These are phyloP conservation scores for Hypocreales sp. DNA, from an alignment of 2,329 filamentous ascomycete genomes.

Conservation along the genomic window DNA sequence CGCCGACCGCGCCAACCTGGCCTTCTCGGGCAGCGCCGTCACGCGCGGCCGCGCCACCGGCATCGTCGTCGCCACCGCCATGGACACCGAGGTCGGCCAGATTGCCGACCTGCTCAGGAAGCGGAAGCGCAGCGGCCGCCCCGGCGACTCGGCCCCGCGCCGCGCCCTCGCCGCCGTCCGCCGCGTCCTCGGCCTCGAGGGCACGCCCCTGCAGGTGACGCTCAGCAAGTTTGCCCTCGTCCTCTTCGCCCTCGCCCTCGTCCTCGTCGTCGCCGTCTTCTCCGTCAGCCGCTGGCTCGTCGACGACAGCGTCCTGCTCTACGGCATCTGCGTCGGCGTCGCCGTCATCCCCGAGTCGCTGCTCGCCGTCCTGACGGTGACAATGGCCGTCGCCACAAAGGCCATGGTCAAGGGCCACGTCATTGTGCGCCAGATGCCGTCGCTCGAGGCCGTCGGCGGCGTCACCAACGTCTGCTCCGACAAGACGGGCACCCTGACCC, in stretches of 20 bases:
- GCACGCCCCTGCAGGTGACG: conserved; percentile 73
- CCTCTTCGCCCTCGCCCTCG: conserved; percentile 56
- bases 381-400: conserved; percentile 51
- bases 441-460: conserved; percentile 50
- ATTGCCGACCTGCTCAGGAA: conserved; percentile 56
- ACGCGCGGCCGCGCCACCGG: conserved; percentile 55
- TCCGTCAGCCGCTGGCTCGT: conserved; percentile 38
- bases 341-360: conserved; percentile 52
- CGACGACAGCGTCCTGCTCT: conserved; percentile 41
- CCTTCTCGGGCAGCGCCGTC: conserved; percentile 57
- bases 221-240: conserved; percentile 73
- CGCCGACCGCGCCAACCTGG: conserved; percentile 56
- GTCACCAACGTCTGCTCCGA: conserved; percentile 59
- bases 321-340: conserved; percentile 45
- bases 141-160: conserved; percentile 22
- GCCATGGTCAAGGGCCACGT: conserved; percentile 50
- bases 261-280: conserved; percentile 47
- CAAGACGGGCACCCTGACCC: conserved; percentile 53
- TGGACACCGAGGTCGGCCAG: conserved; percentile 61
- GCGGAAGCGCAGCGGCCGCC: conserved; percentile 27
- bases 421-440: conserved; percentile 48
- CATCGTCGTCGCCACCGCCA: conserved; percentile 54
- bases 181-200: conserved; percentile 49
- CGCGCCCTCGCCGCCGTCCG: conserved; percentile 26
- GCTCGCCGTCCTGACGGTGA: conserved; percentile 55